Evolutionary conservation across 208 protist genomes (phyloP).

Genomic region (Tritrichomonas musculus): DNA sequence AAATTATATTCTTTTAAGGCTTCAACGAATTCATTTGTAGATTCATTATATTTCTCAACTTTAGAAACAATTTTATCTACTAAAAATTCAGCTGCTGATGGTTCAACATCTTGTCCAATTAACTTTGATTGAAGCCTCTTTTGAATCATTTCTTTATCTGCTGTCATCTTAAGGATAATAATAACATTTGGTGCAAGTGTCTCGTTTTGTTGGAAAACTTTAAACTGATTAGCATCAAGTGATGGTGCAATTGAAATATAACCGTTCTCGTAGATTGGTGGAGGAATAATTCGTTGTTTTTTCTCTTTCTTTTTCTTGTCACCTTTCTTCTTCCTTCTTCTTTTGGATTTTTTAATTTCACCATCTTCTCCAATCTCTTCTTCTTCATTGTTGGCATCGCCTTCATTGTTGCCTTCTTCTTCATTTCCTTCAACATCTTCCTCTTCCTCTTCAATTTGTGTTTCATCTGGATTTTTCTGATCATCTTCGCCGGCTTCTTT

Average conservation of each 20-base stretch:
- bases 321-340: not conserved
- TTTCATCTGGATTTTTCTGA: not conserved
- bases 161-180: not conserved
- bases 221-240: not conserved
- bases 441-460: not conserved
- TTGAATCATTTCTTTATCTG: not conserved
- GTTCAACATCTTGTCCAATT: not conserved
- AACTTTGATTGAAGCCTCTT: not conserved
- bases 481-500: not conserved
- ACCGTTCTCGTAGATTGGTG: not conserved
- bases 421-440: not conserved
- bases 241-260: slow-evolving; percentile 17
- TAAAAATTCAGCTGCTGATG: not conserved
- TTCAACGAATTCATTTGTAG: not conserved
- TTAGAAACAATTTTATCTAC: not conserved
- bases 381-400: not conserved
- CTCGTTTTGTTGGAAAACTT: not conserved
- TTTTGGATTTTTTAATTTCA: not conserved
- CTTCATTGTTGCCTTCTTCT: not conserved
- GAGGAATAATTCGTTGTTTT: not conserved
- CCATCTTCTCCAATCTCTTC: not conserved
- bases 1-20: not conserved
- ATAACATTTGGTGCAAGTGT: not conserved
- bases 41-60: not conserved
- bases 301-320: not conserved